Percentiles rank a stretch among this genome's conserved stretches.
Conservation (phyloP, 192 early-diverging fungal genomes). For the Podila verticillata region DNA sequence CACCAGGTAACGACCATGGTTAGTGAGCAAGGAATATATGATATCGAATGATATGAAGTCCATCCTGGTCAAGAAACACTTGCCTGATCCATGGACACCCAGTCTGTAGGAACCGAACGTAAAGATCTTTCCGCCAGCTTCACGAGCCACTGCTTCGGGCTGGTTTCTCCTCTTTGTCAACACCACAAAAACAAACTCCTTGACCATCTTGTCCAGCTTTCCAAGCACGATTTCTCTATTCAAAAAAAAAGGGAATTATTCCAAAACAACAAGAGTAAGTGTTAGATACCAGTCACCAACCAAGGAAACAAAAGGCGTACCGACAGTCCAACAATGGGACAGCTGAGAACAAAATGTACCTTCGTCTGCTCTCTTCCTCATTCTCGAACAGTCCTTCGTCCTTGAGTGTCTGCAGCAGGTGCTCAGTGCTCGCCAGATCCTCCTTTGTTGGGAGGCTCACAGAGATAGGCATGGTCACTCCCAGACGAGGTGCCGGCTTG, state of each 20-base stretch:
- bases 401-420: slow-evolving; percentile 75
- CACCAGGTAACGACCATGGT: neutral
- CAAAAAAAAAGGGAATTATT: too few relatives aligned
- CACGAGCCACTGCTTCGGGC: slow-evolving; percentile 83
- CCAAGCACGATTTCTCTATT: slow-evolving; percentile 87
- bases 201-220: slow-evolving; percentile 87
- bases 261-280: neutral
- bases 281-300: neutral
- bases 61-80: slow-evolving; percentile 6
- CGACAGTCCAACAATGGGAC: slow-evolving; percentile 1
- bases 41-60: neutral
- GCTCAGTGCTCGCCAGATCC: slow-evolving; percentile 77
- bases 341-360: slow-evolving; percentile 63
- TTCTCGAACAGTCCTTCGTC: slow-evolving; percentile 87
- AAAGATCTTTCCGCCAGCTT: slow-evolving; percentile 95
- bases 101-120: slow-evolving; percentile 97
- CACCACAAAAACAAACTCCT: slow-evolving; percentile 91
- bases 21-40: neutral
- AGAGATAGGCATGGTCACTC: slow-evolving; percentile 87
- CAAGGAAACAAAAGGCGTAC: neutral
- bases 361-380: slow-evolving; percentile 82
- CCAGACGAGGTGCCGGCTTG: slow-evolving; percentile 57
- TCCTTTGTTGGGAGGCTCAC: slow-evolving; percentile 63
- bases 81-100: slow-evolving; percentile 93
- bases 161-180: slow-evolving; percentile 72